Evolutionary conservation across 768 basidiomycete species (phyloP).

Genomic region (Russula abietina): DNA sequence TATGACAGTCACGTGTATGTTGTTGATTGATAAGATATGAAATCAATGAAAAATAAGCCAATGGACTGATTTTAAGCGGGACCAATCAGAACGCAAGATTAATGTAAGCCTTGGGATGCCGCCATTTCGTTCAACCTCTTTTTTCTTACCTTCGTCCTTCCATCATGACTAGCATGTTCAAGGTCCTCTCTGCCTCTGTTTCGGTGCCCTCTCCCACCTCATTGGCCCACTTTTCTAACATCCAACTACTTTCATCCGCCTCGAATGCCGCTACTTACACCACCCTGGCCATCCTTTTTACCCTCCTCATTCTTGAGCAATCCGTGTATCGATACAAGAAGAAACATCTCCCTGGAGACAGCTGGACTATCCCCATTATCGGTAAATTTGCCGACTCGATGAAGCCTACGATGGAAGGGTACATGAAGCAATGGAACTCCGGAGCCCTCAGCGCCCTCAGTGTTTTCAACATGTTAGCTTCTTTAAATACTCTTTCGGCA

Average conservation of each 20-base stretch:
- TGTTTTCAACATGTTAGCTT: slow-evolving; percentile 89
- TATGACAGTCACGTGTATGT: too few relatives aligned
- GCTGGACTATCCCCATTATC: slow-evolving; percentile 96
- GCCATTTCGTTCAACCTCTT: neutral
- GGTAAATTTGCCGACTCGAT: slow-evolving; percentile 93
- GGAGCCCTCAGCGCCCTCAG: slow-evolving; percentile 84
- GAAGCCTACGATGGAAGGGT: slow-evolving; percentile 85
- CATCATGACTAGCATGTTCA: slow-evolving; percentile 34
- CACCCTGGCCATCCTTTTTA: slow-evolving; percentile 56
- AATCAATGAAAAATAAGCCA: neutral
- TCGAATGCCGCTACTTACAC: slow-evolving; percentile 43
- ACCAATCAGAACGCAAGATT: slow-evolving; percentile 7
- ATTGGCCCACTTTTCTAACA: slow-evolving; percentile 37
- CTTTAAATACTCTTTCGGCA: neutral
- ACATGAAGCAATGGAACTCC: slow-evolving; percentile 88
- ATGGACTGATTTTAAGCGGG: slow-evolving; percentile 19
- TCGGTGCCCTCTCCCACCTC: slow-evolving; percentile 42
- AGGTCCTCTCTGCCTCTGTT: slow-evolving; percentile 32
- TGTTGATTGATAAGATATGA: too few relatives aligned
- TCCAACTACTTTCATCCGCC: slow-evolving; percentile 40
- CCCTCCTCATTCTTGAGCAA: slow-evolving; percentile 84
- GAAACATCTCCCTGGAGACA: slow-evolving; percentile 74
- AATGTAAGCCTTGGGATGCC: neutral
- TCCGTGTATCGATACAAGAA: slow-evolving; percentile 87
- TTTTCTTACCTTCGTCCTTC: neutral